These are phyloP conservation scores for Cladosporium austrohemisphaericum DNA, from an alignment of 2,329 filamentous ascomycete species.

Conservation along the genomic window DNA sequence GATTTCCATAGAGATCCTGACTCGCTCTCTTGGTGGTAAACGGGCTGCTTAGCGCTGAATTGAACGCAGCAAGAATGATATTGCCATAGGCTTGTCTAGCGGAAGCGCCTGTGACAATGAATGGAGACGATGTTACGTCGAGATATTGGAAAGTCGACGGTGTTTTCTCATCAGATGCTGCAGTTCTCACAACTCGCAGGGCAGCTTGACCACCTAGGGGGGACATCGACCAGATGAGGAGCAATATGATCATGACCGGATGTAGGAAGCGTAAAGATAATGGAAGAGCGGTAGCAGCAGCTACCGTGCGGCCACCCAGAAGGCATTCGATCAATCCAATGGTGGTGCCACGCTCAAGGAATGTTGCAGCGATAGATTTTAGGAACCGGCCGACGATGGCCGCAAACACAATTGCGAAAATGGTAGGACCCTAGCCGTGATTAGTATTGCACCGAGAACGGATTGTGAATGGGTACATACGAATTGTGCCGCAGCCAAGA, in stretches of 20 bases:
- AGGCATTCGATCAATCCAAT: constrained; percentile 17
- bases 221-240: constrained; percentile 10
- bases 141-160: not conserved
- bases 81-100: not conserved
- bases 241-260: not conserved
- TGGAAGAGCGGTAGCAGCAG: constrained; percentile 12
- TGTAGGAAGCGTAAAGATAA: constrained; percentile 13
- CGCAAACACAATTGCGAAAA: constrained; percentile 19
- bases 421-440: constrained; percentile 18
- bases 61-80: constrained; percentile 2
- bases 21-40: constrained; percentile 16
- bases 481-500: too few relatives aligned
- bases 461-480: too few relatives aligned
- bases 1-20: constrained; percentile 19
- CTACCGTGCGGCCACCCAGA: constrained; percentile 18
- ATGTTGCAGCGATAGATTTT: constrained; percentile 16
- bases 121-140: not conserved
- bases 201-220: constrained; percentile 13
- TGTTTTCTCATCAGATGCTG: constrained; percentile 2
- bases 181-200: constrained; percentile 13
- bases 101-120: not conserved
- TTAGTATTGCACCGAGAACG: too few relatives aligned
- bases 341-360: constrained; percentile 16
- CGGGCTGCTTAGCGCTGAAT: constrained; percentile 15
- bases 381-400: constrained; percentile 18